phyloP scores from a whole-genome alignment of 805 yeast species.

The Candida glaebosa region DNA sequence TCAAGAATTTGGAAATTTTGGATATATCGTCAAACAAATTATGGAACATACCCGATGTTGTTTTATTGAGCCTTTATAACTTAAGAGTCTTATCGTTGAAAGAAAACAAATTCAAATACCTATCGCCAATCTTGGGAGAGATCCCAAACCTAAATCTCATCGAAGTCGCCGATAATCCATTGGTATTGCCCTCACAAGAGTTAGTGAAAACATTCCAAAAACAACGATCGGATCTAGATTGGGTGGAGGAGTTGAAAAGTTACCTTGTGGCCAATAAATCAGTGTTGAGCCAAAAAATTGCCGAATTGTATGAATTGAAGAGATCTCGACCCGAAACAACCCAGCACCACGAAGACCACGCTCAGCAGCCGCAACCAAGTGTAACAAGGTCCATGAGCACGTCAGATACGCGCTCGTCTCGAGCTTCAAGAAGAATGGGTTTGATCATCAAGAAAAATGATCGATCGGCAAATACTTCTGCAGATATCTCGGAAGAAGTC shows the following conservation, averaged over 20 bases:
- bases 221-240: slow-evolving; percentile 39
- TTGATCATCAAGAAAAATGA: slow-evolving; percentile 49
- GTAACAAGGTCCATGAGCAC: slow-evolving; percentile 27
- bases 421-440: slow-evolving; percentile 76
- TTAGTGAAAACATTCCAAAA: slow-evolving; percentile 30
- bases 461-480: not conserved
- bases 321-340: slow-evolving; percentile 8
- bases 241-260: slow-evolving; percentile 39
- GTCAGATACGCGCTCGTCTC: slow-evolving; percentile 47
- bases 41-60: slow-evolving; percentile 42
- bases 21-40: slow-evolving; percentile 62
- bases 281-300: slow-evolving; percentile 26
- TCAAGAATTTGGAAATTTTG: slow-evolving; percentile 53
- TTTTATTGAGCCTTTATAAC: slow-evolving; percentile 36
- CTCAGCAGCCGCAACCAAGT: slow-evolving; percentile 10
- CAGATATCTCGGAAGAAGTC: slow-evolving; percentile 4
- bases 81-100: slow-evolving; percentile 60
- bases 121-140: slow-evolving; percentile 52
- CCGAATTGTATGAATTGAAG: slow-evolving; percentile 12
- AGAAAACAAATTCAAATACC: slow-evolving; percentile 51
- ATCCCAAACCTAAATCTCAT: slow-evolving; percentile 52
- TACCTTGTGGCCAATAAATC: slow-evolving; percentile 36
- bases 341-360: slow-evolving; percentile 1
- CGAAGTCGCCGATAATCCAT: slow-evolving; percentile 62
- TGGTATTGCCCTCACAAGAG: slow-evolving; percentile 44